Evolutionary conservation across 345 rosid genomes (phyloP).

Genomic region (Eucalyptus leucophloia): DNA sequence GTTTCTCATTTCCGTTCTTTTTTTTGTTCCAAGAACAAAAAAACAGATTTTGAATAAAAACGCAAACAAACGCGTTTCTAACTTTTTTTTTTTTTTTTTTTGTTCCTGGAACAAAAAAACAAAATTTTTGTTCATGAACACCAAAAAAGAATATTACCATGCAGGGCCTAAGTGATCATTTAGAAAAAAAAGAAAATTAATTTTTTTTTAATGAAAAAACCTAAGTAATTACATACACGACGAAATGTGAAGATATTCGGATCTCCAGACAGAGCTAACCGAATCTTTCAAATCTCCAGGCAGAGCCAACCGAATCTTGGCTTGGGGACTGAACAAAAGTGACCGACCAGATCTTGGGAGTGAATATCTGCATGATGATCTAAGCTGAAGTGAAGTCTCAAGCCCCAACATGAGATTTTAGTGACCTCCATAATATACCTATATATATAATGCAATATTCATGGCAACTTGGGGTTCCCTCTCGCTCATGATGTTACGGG

Average conservation of each 20-base stretch:
- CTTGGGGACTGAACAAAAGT: not conserved
- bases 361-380: not conserved
- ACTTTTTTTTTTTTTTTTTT: too few species aligned
- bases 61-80: too few species aligned
- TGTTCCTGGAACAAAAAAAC: too few species aligned
- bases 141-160: too few species aligned
- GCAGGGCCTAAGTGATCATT: not conserved
- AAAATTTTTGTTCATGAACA: too few species aligned
- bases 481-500: not conserved
- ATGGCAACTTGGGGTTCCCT: not conserved
- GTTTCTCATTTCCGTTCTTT: too few species aligned
- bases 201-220: not conserved
- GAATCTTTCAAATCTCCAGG: not conserved
- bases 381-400: not conserved
- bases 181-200: too few species aligned
- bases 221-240: not conserved
- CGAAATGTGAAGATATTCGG: not conserved
- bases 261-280: not conserved
- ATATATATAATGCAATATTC: not conserved
- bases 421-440: fast-evolving
- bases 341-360: not conserved
- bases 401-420: not conserved
- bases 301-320: not conserved
- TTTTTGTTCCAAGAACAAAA: too few species aligned
- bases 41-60: too few species aligned